Evolutionary conservation across 1,284 basidiomycete genomes (phyloP).

Genomic region (Paramarasmius palmivorus): DNA sequence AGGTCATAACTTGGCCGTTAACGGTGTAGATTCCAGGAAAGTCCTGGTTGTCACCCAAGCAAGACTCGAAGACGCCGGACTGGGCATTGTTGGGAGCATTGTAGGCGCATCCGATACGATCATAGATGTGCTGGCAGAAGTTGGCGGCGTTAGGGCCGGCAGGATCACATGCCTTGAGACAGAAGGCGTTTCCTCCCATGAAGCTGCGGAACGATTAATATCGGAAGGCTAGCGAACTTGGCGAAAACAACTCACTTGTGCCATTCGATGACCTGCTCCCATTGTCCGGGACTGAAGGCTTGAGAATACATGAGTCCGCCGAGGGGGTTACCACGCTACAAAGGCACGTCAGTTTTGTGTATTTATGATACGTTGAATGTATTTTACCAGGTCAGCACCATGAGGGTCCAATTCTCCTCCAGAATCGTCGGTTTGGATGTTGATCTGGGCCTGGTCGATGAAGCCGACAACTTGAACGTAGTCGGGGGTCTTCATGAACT

Average conservation of each 20-base stretch:
- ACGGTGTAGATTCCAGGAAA: slow-evolving; percentile 53
- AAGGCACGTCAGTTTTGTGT: slow-evolving; percentile 13
- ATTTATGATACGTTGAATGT: slow-evolving; percentile 3
- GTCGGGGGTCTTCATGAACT: slow-evolving; percentile 56
- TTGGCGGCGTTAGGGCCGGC: slow-evolving; percentile 44
- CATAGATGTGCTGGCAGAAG: slow-evolving; percentile 64
- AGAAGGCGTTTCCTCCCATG: slow-evolving; percentile 59
- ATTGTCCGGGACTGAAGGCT: slow-evolving; percentile 51
- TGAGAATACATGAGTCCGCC: slow-evolving; percentile 66
- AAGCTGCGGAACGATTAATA: slow-evolving; percentile 43
- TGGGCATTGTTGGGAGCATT: slow-evolving; percentile 65
- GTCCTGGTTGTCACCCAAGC: slow-evolving; percentile 58
- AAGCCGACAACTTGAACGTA: slow-evolving; percentile 67
- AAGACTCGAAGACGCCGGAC: slow-evolving; percentile 48
- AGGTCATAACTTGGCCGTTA: slow-evolving; percentile 42
- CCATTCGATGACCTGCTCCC: slow-evolving; percentile 55
- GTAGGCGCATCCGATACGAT: slow-evolving; percentile 69
- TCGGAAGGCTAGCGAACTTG: slow-evolving; percentile 5
- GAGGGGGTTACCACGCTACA: slow-evolving; percentile 61
- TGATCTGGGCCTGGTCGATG: slow-evolving; percentile 62
- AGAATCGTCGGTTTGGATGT: slow-evolving; percentile 54
- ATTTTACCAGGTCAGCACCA: slow-evolving; percentile 54
- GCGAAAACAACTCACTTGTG: slow-evolving; percentile 25
- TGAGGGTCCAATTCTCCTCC: slow-evolving; percentile 76
- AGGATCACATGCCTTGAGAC: slow-evolving; percentile 64